Evolutionary conservation across 768 basidiomycete genomes (phyloP).

Genomic region (Sistotremastrum niveocremeum): DNA sequence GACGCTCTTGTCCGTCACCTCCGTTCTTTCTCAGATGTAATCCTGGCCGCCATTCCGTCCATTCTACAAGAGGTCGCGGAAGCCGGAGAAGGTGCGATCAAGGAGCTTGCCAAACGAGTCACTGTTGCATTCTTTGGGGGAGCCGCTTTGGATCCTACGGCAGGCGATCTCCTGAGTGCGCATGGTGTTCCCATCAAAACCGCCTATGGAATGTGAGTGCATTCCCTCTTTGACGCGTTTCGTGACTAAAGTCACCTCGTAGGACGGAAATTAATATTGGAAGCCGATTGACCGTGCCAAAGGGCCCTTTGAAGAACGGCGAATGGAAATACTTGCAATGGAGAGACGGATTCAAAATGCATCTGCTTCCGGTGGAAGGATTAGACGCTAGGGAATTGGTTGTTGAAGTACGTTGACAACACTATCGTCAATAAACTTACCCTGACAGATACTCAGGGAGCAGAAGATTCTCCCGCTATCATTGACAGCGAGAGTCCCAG

Average conservation of each 20-base stretch:
- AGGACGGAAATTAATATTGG: slow-evolving; percentile 5
- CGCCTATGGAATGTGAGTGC: slow-evolving; percentile 7
- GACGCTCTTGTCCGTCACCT: background rate
- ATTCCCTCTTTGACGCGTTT: background rate
- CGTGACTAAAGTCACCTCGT: slow-evolving; percentile 3
- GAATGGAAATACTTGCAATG: slow-evolving; percentile 7
- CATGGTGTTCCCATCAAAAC: slow-evolving; percentile 1
- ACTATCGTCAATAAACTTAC: background rate
- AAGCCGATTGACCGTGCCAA: slow-evolving; percentile 4
- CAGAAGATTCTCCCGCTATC: slow-evolving; percentile 8
- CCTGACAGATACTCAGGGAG: slow-evolving; percentile 6
- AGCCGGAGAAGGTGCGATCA: background rate
- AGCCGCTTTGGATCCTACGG: slow-evolving; percentile 7
- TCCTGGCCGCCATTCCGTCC: background rate
- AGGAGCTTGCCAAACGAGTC: background rate
- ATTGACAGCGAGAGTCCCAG: slow-evolving; percentile 10
- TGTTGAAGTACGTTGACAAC: slow-evolving; percentile 8
- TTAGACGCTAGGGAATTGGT: slow-evolving; percentile 8
- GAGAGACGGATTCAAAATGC: background rate
- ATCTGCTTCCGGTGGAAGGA: slow-evolving; percentile 3
- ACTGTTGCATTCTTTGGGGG: slow-evolving; percentile 9
- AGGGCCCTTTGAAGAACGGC: slow-evolving; percentile 6
- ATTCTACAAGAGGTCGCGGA: background rate
- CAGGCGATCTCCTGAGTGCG: slow-evolving; percentile 1
- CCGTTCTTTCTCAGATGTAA: background rate